phyloP scores from a whole-genome alignment of 2,329 filamentous ascomycete species.

The Colletotrichum sp. region DNA sequence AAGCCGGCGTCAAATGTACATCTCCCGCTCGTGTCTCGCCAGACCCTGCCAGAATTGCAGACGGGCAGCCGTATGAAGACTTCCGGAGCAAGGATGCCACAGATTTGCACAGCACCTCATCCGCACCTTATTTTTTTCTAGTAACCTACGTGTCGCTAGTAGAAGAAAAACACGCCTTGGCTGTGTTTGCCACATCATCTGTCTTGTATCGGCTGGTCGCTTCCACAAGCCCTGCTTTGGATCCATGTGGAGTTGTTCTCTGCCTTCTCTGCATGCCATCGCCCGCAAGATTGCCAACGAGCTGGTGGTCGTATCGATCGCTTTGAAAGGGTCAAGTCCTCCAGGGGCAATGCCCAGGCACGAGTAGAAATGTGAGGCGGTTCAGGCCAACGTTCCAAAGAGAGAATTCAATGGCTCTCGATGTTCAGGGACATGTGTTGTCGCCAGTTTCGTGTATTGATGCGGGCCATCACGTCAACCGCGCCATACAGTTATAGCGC shows the following conservation, averaged over 20 bases:
- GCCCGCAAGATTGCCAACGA: not conserved
- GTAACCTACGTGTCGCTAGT: constrained; percentile 1
- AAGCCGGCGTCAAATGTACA: constrained; percentile 7
- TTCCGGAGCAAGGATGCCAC: constrained; percentile 2
- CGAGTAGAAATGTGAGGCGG: not conserved
- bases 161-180: not conserved
- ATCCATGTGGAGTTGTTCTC: not conserved
- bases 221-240: not conserved
- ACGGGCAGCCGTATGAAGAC: not conserved
- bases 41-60: not conserved
- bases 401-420: not conserved
- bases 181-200: constrained; percentile 15
- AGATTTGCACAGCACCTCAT: not conserved
- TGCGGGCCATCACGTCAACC: not conserved
- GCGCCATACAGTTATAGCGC: not conserved
- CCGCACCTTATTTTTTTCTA: not conserved
- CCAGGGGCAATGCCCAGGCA: not conserved
- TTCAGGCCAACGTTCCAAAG: not conserved
- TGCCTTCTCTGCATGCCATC: not conserved
- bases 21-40: constrained; percentile 8
- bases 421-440: not conserved
- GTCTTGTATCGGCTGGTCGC: not conserved
- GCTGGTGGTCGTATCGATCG: not conserved
- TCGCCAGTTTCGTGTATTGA: not conserved
- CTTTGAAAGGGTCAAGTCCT: not conserved